Base-by-base conservation (phyloP, 108 stramenopile genomes). In the Asterionellopsis glacialis region DNA sequence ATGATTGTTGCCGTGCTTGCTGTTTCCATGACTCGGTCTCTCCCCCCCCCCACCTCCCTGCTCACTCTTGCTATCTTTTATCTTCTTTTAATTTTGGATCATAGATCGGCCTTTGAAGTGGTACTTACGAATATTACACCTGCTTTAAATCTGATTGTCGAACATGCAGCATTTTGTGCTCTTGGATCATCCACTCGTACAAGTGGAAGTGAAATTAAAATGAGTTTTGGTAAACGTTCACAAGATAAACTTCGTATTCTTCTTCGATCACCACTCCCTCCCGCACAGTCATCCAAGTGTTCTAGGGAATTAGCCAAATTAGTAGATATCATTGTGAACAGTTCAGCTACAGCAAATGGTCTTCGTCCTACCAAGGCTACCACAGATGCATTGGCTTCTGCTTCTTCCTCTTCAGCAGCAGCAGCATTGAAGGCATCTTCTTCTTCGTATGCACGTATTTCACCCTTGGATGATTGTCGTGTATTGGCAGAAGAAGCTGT, bases 111-210 rank as follows among this genome's bases (percentile, higher is more conserved):
- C 1, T 79, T 79, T 41, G 82, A 93, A 41, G 83, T 93, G 6
- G 80, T 89, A 64, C 55, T 77, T 25, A 68, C 65, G 1, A 80
- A 76, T 57, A 72, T 93, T 22, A 69, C 74, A 1, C 91, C 91
- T 26, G 67, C 82, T 19, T 72, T 93, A 41, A 67, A 68, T 22
- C 66, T 59, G 21, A 55, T 93, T 26, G 79, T 90, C 18, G 88
- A 93, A 57, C 88, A 90, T 61, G 84, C 81, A 14, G 68, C 88
- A 13, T 93, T 84, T 55, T 93, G 91, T 62, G 80, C 86, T 22
- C 57, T 93, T 16, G 91, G 91, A 13, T 82, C 77, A 26, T 72
- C 82, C 22, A 84, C 83, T 42, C 59, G 80, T 9, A 62, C 64
- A 16, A 70, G 79, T 57, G 84, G 82, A 2, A 83, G 77, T 39